Percentiles rank a stretch among this genome's conserved stretches.
These are phyloP conservation scores for Fusarium setosum DNA, from an alignment of 2,329 filamentous ascomycete species.

Conservation along the genomic window DNA sequence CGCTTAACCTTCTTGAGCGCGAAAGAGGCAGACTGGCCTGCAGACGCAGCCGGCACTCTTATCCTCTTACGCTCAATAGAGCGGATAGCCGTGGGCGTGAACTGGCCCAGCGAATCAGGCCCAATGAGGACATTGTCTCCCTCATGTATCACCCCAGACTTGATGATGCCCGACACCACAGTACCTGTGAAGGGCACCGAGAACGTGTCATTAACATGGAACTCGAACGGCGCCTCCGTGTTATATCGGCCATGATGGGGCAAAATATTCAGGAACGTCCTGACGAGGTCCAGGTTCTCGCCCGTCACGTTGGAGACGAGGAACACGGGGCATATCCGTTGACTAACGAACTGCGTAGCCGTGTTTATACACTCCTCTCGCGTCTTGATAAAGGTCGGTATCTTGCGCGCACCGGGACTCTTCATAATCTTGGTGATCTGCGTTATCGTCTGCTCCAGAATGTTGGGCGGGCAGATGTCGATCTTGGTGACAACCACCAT, in stretches of 20 bases:
- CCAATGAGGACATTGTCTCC: conserved; percentile 92
- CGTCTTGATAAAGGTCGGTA: conserved; percentile 94
- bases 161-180: conserved; percentile 94
- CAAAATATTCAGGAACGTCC: conserved; percentile 93
- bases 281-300: conserved; percentile 87
- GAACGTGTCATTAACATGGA: conserved; percentile 97
- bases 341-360: conserved; percentile 93
- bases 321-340: conserved; percentile 96
- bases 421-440: conserved; percentile 95
- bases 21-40: conserved; percentile 93
- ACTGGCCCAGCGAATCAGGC: conserved; percentile 90
- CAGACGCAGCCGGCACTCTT: conserved; percentile 85
- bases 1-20: conserved; percentile 87
- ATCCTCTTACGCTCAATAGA: conserved; percentile 97
- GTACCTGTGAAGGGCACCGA: conserved; percentile 97
- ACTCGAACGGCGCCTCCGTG: conserved; percentile 88
- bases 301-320: conserved; percentile 98
- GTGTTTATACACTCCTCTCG: conserved; percentile 94
- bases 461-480: conserved; percentile 96
- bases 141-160: conserved; percentile 85
- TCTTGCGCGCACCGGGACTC: conserved; percentile 92
- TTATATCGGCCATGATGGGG: conserved; percentile 96
- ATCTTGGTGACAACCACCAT: conserved; percentile 99
- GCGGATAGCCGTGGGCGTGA: conserved; percentile 85
- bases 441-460: conserved; percentile 90